Conservation (phyloP, 2,329 filamentous ascomycete species). For the Xylaria sp. region DNA sequence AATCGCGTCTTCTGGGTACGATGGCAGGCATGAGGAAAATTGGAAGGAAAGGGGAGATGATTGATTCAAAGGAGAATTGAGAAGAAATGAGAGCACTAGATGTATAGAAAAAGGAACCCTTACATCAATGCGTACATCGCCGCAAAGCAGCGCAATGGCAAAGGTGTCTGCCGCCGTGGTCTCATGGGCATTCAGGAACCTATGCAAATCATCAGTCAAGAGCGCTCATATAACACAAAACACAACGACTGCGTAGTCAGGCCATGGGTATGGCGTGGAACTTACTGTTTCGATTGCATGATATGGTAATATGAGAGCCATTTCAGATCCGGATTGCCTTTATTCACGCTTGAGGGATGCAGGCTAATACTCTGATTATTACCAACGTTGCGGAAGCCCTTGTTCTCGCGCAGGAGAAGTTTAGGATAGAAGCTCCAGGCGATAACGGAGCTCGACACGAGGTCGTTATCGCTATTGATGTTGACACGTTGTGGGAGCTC, state of each 20-base stretch:
- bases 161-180: slow-evolving; percentile 85
- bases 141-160: slow-evolving; percentile 84
- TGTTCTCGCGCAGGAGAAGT: slow-evolving; percentile 81
- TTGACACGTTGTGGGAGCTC: slow-evolving; percentile 81
- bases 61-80: background rate
- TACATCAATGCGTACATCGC: slow-evolving; percentile 88
- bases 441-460: slow-evolving; percentile 82
- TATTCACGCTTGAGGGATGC: slow-evolving; percentile 91
- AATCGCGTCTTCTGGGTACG: background rate
- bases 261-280: slow-evolving; percentile 34
- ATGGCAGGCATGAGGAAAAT: background rate
- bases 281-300: slow-evolving; percentile 87
- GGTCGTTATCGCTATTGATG: slow-evolving; percentile 81
- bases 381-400: slow-evolving; percentile 88
- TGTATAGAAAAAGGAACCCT: slow-evolving; percentile 43
- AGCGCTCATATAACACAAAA: background rate
- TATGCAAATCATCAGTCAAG: slow-evolving; percentile 50
- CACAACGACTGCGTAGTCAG: background rate
- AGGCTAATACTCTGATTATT: slow-evolving; percentile 93
- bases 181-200: slow-evolving; percentile 89
- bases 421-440: slow-evolving; percentile 98
- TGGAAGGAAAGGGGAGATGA: background rate
- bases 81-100: background rate
- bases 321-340: slow-evolving; percentile 71
- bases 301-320: slow-evolving; percentile 98